Percentiles rank a stretch among this genome's conserved stretches.
These are phyloP conservation scores for Gossypium davidsonii DNA, from an alignment of 441 rosid genomes.

Conservation along the genomic window DNA sequence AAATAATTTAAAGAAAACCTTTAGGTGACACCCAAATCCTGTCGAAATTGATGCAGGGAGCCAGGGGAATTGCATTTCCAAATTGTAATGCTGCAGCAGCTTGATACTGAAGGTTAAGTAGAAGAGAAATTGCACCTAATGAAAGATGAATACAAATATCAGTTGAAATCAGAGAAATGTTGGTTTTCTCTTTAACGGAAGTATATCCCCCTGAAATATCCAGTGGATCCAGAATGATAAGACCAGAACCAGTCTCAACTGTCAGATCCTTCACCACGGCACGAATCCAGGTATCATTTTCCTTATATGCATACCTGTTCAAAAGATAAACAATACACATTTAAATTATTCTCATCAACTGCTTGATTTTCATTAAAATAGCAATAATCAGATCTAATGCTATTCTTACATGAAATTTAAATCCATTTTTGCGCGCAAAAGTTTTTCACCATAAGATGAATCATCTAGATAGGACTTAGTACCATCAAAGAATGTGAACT, in stretches of 20 bases:
- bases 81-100: constrained; percentile 75
- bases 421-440: constrained; percentile 92
- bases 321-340: constrained; percentile 2
- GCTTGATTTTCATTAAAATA: not conserved
- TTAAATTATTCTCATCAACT: not conserved
- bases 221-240: constrained; percentile 82
- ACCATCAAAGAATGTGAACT: constrained; percentile 95
- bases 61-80: constrained; percentile 83
- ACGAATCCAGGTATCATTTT: constrained; percentile 89
- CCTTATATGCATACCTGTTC: constrained; percentile 91
- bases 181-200: constrained; percentile 83
- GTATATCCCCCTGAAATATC: constrained; percentile 92
- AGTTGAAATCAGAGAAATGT: constrained; percentile 74
- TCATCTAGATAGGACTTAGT: constrained; percentile 83
- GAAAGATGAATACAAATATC: constrained; percentile 91
- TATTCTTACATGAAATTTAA: constrained; percentile 88
- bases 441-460: constrained; percentile 79
- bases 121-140: constrained; percentile 78
- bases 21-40: constrained; percentile 84
- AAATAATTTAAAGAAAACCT: constrained; percentile 43
- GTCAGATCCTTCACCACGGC: constrained; percentile 79
- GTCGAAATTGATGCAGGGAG: constrained; percentile 84
- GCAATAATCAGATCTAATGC: not conserved
- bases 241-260: constrained; percentile 97
- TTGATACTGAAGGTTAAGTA: constrained; percentile 85